Base-by-base conservation (phyloP, 106 monocot genomes). In the Gastrodia elata region DNA sequence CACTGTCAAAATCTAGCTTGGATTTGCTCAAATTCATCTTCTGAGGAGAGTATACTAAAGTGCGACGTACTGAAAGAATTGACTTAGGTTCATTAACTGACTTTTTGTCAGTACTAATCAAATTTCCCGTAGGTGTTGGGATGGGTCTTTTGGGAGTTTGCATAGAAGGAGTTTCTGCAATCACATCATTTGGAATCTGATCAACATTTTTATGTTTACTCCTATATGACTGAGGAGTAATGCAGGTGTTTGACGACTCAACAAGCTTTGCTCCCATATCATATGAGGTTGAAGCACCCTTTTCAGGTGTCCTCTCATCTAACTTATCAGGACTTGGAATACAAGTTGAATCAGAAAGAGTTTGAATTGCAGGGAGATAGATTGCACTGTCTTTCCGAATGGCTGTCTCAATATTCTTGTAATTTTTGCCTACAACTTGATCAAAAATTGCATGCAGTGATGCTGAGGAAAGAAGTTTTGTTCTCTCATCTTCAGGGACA, bases 91-190 rank as follows among this genome's bases (percentile, higher is more conserved):
- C 80, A 83, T 25, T 22, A 56, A 39, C 25, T 26, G 30, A 14
- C 8, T 73, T 55, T 73, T 78, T 76, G 43, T 71, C 57, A 30
- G 71, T 69, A 73, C 26, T 57, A 55, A 41, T 55, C 38, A 48
- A 37, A 57, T 78, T 90, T 30, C 84, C 67, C 37, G 58, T 14
- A 0, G 83, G 73, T 18, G 76, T 75, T 41, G 72, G 78, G 57
- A 84, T 25, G 49, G 85, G 68, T 78, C 87, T 85, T 72, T 77
- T 55, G 3, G 91, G 91, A 39, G 83, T 85, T 74, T 72, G 80
- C 77, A 75, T 68, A 49, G 46, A 77, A 40, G 87, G 91, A 64
- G 91, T 91, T 78, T 77, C 71, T 33, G 37, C 56, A 10, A 76
- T 73, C 28, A 74, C 20, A 18, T 34, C 34, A 57, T 57, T 43